Conservation (phyloP, 2,329 filamentous ascomycete species). For the Botryotinia convoluta region DNA sequence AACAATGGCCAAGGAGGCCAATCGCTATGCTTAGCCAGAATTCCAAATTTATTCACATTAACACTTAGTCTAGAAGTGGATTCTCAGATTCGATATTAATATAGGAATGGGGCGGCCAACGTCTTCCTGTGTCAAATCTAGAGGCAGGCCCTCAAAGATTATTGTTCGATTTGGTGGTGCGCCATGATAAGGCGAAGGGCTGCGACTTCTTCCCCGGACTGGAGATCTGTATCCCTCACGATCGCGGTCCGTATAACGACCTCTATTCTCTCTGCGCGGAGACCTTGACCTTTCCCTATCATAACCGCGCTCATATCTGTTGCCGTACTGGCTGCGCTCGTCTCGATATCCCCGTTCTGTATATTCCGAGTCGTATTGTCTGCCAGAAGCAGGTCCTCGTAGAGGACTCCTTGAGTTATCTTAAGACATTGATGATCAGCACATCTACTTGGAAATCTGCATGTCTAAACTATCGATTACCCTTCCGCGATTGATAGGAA, state of each 20-base stretch:
- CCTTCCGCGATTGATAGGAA: conserved; percentile 37
- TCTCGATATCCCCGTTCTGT: conserved; percentile 33
- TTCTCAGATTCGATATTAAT: conserved; percentile 23
- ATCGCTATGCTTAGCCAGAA: conserved; percentile 40
- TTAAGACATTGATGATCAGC: conserved; percentile 39
- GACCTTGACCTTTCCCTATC: conserved; percentile 43
- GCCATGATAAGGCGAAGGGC: conserved; percentile 37
- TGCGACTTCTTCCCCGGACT: conserved; percentile 33
- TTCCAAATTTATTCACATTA: conserved; percentile 36
- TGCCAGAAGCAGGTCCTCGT: conserved; percentile 30
- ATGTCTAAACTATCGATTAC: conserved; percentile 39
- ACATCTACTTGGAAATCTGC: conserved; percentile 32
- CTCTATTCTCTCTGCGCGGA: conserved; percentile 37
- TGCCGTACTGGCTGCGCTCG: conserved; percentile 36
- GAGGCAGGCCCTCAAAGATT: conserved; percentile 54
- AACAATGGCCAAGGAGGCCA: conserved; percentile 37
- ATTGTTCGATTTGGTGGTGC: conserved; percentile 49
- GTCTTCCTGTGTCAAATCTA: conserved; percentile 50
- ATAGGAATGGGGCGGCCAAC: conserved; percentile 46
- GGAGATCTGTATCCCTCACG: conserved; percentile 38
- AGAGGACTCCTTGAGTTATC: conserved; percentile 37
- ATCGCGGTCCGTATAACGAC: conserved; percentile 38
- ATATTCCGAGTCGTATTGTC: conserved; percentile 24
- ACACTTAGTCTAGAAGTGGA: conserved; percentile 39
- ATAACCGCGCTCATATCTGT: conserved; percentile 39